phyloP scores from a whole-genome alignment of 1,284 basidiomycete species.

The Coniferiporia weirii region DNA sequence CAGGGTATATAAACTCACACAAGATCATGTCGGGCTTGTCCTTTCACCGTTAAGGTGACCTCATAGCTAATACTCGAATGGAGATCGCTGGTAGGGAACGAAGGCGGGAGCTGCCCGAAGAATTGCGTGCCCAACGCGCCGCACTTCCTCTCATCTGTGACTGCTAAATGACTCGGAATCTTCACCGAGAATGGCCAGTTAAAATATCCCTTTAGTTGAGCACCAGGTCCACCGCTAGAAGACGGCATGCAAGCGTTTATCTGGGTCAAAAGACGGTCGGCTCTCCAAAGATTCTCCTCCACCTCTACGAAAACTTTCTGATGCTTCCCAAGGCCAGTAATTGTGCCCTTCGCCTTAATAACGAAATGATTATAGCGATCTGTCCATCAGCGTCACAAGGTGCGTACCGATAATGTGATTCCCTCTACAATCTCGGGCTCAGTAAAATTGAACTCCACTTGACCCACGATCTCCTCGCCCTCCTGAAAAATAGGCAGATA shows the following conservation, averaged over 20 bases:
- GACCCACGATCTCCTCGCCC: constrained; percentile 2
- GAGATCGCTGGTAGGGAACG: background rate
- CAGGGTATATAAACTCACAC: background rate
- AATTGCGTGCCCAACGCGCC: background rate
- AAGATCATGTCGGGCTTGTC: background rate
- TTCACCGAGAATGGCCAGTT: constrained; percentile 9
- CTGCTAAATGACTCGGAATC: background rate
- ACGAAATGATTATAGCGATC: background rate
- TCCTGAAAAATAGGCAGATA: constrained; percentile 4
- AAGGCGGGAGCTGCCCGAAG: constrained; percentile 1
- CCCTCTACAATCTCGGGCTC: constrained; percentile 9
- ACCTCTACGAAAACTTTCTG: background rate
- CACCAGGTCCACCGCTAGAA: background rate
- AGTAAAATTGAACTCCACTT: constrained; percentile 10
- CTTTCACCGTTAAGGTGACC: constrained; percentile 3
- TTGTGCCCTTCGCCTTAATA: constrained; percentile 1
- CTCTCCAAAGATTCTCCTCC: background rate
- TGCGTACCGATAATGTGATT: constrained; percentile 6
- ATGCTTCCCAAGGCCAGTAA: background rate
- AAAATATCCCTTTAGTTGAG: constrained; percentile 7
- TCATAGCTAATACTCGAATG: constrained; percentile 6
- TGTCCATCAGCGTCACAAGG: background rate
- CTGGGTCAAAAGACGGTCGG: background rate
- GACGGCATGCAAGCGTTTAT: background rate
- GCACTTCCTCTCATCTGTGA: background rate